These are phyloP conservation scores for Triticum urartu DNA, from an alignment of 176 grass and related monocot genomes.

Conservation along the genomic window DNA sequence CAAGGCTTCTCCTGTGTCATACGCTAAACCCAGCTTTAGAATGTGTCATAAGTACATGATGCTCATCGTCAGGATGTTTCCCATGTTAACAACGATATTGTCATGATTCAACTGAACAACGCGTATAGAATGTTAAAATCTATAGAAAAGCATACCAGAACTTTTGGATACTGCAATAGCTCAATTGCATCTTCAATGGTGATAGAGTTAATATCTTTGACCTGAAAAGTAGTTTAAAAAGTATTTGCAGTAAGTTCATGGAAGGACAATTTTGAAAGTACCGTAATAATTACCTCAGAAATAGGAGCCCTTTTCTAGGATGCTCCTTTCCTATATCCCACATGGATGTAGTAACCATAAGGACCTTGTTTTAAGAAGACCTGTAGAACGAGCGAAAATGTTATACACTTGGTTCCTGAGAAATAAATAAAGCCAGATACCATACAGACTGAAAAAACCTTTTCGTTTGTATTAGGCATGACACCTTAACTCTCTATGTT, in stretches of 20 bases:
- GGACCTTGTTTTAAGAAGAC: constrained; percentile 86
- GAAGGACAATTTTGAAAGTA: constrained; percentile 18
- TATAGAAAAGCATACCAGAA: constrained; percentile 52
- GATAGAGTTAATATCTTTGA: constrained; percentile 57
- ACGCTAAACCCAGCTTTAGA: constrained; percentile 76
- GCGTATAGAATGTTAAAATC: neutral
- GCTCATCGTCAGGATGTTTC: constrained; percentile 69
- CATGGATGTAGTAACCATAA: constrained; percentile 83
- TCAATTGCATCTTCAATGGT: constrained; percentile 82
- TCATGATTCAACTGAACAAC: constrained; percentile 26
- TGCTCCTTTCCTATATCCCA: constrained; percentile 71
- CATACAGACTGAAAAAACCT: constrained; percentile 45
- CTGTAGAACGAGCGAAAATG: constrained; percentile 36
- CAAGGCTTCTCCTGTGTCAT: constrained; percentile 61
- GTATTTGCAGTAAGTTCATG: constrained; percentile 9
- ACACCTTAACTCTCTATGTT: constrained; percentile 9
- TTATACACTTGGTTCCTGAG: neutral
- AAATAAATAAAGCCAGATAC: constrained; percentile 15
- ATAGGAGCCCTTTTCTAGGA: constrained; percentile 71
- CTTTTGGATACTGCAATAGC: constrained; percentile 78
- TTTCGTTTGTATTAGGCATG: constrained; percentile 61
- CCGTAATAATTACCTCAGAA: constrained; percentile 47
- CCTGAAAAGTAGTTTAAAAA: constrained; percentile 45
- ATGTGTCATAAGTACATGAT: constrained; percentile 64
- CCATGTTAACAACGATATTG: constrained; percentile 50